Evolutionary conservation across 768 basidiomycete species (phyloP).

Genomic region (Mrakia gelida): DNA sequence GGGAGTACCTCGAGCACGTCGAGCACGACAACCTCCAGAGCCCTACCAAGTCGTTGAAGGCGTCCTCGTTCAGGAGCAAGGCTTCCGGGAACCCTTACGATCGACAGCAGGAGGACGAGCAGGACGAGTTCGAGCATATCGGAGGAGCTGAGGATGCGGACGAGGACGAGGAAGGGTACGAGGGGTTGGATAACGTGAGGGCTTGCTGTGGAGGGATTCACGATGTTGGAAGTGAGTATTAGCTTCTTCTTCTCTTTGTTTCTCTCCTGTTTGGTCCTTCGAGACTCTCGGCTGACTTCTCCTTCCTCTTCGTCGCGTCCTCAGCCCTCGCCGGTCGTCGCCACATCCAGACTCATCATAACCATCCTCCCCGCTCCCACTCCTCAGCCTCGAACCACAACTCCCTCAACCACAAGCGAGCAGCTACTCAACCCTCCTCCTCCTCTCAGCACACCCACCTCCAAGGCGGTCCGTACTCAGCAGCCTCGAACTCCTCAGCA

Average conservation of each 20-base stretch:
- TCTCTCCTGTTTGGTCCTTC: neutral
- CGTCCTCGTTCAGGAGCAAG: conserved; percentile 32
- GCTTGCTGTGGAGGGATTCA: conserved; percentile 29
- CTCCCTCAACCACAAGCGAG: neutral
- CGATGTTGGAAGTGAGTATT: conserved; percentile 23
- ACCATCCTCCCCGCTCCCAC: conserved; percentile 6
- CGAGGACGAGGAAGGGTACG: conserved; percentile 70
- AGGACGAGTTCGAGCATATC: conserved; percentile 68
- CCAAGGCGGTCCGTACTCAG: neutral
- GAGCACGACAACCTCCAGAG: conserved; percentile 40
- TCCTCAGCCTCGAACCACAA: conserved; percentile 4
- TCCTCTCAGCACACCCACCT: neutral
- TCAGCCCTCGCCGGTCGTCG: conserved; percentile 15
- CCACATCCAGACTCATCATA: conserved; percentile 11
- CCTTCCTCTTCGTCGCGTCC: neutral
- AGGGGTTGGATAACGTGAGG: conserved; percentile 43
- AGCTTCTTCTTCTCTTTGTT: neutral
- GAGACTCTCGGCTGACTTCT: too few species aligned
- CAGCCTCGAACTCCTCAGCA: neutral
- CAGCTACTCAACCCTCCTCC: neutral
- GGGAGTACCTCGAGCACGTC: conserved; percentile 74
- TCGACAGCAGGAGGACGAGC: conserved; percentile 54
- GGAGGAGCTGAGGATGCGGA: conserved; percentile 55
- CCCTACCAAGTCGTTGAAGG: conserved; percentile 35
- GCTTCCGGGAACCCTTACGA: conserved; percentile 36